These are phyloP conservation scores for Keithomyces neogunnii DNA, from an alignment of 2,329 filamentous ascomycete species.

Conservation along the genomic window DNA sequence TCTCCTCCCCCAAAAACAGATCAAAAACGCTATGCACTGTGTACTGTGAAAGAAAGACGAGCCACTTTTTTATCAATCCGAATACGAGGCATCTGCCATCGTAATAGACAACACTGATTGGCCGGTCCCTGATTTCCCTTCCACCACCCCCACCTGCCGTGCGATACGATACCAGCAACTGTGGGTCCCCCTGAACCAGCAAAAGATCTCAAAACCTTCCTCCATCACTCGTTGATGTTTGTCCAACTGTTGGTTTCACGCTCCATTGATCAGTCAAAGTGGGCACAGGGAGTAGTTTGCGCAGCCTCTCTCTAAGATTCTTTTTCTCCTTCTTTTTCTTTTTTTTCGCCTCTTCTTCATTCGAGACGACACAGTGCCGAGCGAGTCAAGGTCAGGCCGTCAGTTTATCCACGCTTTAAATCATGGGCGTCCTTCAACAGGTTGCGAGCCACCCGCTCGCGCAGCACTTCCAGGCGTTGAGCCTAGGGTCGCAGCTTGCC, in stretches of 20 bases:
- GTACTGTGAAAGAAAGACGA: too few relatives aligned
- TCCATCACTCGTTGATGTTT: too few relatives aligned
- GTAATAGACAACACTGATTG: conserved; percentile 3
- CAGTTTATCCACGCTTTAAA: neutral
- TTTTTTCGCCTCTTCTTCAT: too few relatives aligned
- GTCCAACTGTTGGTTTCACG: too few relatives aligned
- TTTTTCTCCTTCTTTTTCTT: too few relatives aligned
- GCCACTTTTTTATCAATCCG: neutral
- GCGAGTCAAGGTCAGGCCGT: neutral
- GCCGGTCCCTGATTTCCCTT: conserved; percentile 1
- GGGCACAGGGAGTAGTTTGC: too few relatives aligned
- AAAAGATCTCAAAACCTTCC: neutral
- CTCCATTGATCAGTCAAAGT: too few relatives aligned
- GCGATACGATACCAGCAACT: neutral
- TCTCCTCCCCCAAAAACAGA: neutral
- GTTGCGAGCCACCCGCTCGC: conserved; percentile 38
- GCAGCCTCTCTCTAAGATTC: too few relatives aligned
- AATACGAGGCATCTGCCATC: conserved; percentile 5
- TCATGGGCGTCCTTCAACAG: conserved; percentile 50
- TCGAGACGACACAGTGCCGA: too few relatives aligned
- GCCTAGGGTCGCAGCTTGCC: conserved; percentile 37
- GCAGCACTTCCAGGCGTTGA: conserved; percentile 40
- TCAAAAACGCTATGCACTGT: too few relatives aligned
- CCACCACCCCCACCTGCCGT: neutral
- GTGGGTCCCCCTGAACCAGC: neutral